Evolutionary conservation across 345 rosid genomes (phyloP).

Genomic region (Melaleuca alternifolia): DNA sequence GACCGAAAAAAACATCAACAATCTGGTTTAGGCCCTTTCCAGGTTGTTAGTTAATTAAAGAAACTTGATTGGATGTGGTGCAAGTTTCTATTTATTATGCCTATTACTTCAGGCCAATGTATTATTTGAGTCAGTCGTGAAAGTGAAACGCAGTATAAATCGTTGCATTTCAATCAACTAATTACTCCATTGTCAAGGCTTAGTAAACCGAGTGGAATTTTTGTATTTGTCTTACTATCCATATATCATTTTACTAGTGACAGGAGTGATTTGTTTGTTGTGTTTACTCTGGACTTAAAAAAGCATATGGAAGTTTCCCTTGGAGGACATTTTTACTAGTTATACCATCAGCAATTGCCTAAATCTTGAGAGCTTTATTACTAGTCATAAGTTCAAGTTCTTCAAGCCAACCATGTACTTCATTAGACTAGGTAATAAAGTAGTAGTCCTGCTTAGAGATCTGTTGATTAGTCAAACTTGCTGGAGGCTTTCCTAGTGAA

Average conservation of each 20-base stretch:
- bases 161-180: not conserved
- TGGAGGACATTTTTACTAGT: not conserved
- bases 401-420: not conserved
- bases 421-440: not conserved
- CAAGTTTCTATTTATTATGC: not conserved
- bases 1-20: not conserved
- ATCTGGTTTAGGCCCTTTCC: not conserved
- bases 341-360: not conserved
- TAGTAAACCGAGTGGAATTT: not conserved
- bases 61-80: not conserved
- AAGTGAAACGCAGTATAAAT: not conserved
- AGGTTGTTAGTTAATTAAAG: not conserved
- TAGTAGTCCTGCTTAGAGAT: not conserved
- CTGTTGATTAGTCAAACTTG: not conserved
- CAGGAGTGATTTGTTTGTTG: not conserved
- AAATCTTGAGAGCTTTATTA: not conserved
- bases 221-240: not conserved
- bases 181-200: not conserved
- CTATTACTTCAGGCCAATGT: not conserved
- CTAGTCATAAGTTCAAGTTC: not conserved
- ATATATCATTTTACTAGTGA: not conserved
- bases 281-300: not conserved
- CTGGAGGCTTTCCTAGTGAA: not conserved
- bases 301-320: not conserved
- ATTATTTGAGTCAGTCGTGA: not conserved